Base-by-base conservation (phyloP, 345 rosid species). In the Euphorbia lathyris region DNA sequence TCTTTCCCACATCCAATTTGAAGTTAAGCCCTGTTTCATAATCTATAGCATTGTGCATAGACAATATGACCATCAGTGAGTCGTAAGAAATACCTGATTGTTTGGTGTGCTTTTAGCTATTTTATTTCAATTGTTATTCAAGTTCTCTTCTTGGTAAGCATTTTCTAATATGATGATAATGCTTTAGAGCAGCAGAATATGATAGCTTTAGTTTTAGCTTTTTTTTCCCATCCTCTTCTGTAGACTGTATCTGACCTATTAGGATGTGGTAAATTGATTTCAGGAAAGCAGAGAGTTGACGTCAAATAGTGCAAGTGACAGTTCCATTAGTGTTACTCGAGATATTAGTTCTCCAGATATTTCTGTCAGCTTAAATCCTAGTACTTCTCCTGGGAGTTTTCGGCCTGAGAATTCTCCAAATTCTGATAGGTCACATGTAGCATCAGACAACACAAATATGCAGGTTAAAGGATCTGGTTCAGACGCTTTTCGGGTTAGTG, bases 221-320 rank as follows among this genome's bases (percentile, higher is more conserved):
- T 57, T 70, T 23, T 76, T 64, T 32, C n/a, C n/a, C n/a, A 12
- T 42, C 45, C 38, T 34, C 17, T n/a, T 14, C 36, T 50, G 29
- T 57, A 3, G 30, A 26, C 27, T 11, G 27, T 65, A 13, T 62
- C 58, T 75, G 32, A 65, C 16, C 8, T 74, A 11, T 42, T 66
- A 59, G 47, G 55, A 65, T 69, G 12, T 72, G 62, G 58, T 70
- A 5, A 36, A 71, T 73, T 72, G 63, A 74, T 78, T 85, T 58
- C 97, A 95, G 97, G 97, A 95, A 56, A 80, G 83, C 72, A 88
- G 88, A 87, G 97, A 90, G 77, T 84, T 94, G 83, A 87, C 96
- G 40, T 83, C 90, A 67, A 79, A 84, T 76, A 90, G 97, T 85
- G 85, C 96, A 60, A 90, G 93, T 22, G 89, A 92, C 79, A 85